phyloP scores from a whole-genome alignment of 345 rosid genomes.

The Hypericum androsaemum region DNA sequence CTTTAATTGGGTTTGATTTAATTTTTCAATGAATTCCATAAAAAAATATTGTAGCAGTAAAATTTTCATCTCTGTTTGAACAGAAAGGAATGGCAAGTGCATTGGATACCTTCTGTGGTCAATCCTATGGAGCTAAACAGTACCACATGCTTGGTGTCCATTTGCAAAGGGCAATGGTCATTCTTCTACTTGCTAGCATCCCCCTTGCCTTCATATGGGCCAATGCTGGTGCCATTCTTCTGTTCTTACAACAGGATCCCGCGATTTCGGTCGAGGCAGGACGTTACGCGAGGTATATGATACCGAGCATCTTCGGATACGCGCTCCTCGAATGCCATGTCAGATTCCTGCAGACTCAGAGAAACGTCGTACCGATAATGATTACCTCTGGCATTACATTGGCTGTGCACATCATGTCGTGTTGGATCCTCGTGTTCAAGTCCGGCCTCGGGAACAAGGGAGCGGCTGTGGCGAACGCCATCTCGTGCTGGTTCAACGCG shows the following conservation, averaged over 20 bases:
- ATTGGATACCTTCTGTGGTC: constrained; percentile 31
- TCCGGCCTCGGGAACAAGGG: constrained; percentile 38
- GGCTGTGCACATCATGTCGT: constrained; percentile 24
- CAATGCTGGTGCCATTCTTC: constrained; percentile 11
- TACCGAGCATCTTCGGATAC: constrained; percentile 34
- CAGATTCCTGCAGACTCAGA: constrained; percentile 42
- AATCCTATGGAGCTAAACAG: constrained; percentile 29
- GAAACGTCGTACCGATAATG: constrained; percentile 42
- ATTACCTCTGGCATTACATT: constrained; percentile 33
- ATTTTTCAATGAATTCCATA: too few species aligned
- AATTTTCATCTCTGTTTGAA: not conserved
- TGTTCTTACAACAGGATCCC: constrained; percentile 16
- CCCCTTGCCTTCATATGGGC: constrained; percentile 14
- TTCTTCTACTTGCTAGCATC: constrained; percentile 15
- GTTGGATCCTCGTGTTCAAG: constrained; percentile 39
- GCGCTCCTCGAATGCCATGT: constrained; percentile 31
- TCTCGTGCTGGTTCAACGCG: constrained; percentile 32
- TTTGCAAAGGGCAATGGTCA: constrained; percentile 19
- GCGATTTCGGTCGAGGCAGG: constrained; percentile 35
- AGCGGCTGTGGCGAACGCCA: constrained; percentile 36
- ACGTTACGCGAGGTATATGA: constrained; percentile 31
- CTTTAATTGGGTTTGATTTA: too few species aligned
- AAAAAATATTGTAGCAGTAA: too few species aligned
- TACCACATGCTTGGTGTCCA: constrained; percentile 22
- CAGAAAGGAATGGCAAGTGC: constrained; percentile 23